Conservation (phyloP, 148 eudicot species). For the Hydrangea macrophylla region DNA sequence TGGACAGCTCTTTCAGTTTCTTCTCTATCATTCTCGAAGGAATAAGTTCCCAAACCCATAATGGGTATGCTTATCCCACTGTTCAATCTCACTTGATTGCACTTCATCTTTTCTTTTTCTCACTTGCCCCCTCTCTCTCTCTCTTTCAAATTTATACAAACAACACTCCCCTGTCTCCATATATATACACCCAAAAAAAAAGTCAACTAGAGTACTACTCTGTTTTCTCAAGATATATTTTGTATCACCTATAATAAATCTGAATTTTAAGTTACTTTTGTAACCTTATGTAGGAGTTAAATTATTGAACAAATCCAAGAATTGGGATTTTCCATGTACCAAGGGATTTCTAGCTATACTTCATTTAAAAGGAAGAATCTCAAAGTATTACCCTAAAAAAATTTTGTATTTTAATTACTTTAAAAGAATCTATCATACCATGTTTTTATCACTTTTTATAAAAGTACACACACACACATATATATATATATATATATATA, state of each 20-base stretch:
- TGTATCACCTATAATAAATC: background rate
- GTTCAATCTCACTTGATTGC: slow-evolving; percentile 40
- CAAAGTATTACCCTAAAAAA: background rate
- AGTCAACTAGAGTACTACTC: slow-evolving; percentile 23
- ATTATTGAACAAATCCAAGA: slow-evolving; percentile 10
- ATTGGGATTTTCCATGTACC: slow-evolving; percentile 36
- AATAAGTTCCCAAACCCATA: slow-evolving; percentile 56
- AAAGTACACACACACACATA: background rate
- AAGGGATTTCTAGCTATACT: no score
- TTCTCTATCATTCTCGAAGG: slow-evolving; percentile 33
- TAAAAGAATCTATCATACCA: background rate
- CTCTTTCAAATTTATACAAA: background rate
- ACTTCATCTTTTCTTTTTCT: slow-evolving; percentile 31
- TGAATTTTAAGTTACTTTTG: background rate
- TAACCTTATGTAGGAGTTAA: slow-evolving; percentile 2
- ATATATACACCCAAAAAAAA: slow-evolving; percentile 15
- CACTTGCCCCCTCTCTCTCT: slow-evolving; percentile 10
- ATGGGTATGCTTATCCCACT: slow-evolving; percentile 42
- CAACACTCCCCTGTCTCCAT: background rate
- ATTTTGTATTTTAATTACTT: no score
- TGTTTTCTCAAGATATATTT: background rate
- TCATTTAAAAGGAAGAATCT: background rate
- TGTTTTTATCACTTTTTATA: background rate
- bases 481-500: no score
- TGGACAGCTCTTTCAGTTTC: slow-evolving; percentile 41